These are phyloP conservation scores for Zymoseptoria crescenta DNA, from an alignment of 2,329 filamentous ascomycete species.

Conservation along the genomic window DNA sequence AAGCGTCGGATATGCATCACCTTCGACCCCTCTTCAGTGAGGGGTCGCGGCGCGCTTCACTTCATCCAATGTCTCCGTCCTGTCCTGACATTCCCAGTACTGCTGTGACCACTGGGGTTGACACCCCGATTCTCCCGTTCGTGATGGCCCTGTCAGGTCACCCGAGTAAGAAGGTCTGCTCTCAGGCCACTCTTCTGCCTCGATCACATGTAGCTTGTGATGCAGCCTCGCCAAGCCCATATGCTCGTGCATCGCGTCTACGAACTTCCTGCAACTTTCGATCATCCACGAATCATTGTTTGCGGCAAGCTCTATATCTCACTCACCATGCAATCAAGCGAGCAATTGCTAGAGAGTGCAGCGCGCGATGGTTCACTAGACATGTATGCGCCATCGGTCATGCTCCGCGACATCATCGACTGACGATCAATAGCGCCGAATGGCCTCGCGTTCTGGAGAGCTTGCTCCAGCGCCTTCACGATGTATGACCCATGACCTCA, in stretches of 20 bases:
- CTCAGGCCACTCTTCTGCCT: not conserved
- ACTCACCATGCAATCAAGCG: slow-evolving; percentile 28
- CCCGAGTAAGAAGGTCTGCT: not conserved
- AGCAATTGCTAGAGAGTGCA: slow-evolving; percentile 48
- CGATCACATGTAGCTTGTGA: not conserved
- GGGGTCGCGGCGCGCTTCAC: not conserved
- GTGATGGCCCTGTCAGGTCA: not conserved
- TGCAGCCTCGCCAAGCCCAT: not conserved
- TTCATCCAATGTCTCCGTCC: not conserved
- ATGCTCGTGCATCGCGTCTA: not conserved
- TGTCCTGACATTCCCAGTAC: not conserved
- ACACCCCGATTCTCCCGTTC: not conserved
- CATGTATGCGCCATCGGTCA: slow-evolving; percentile 34
- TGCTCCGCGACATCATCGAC: not conserved
- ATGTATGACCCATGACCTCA: slow-evolving; percentile 35
- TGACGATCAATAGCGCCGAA: slow-evolving; percentile 46
- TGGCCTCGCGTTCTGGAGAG: slow-evolving; percentile 62
- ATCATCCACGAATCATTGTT: not conserved
- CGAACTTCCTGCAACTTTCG: not conserved
- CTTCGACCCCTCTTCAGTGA: not conserved
- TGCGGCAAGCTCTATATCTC: slow-evolving; percentile 17
- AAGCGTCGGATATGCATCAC: not conserved
- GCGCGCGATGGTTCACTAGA: slow-evolving; percentile 53
- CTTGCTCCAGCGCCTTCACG: slow-evolving; percentile 61
- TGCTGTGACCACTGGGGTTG: not conserved